Evolutionary conservation across 148 eudicot species (phyloP), one percentile per base, ranked within the genome.

Genomic region (Fallopia convolvulus): DNA sequence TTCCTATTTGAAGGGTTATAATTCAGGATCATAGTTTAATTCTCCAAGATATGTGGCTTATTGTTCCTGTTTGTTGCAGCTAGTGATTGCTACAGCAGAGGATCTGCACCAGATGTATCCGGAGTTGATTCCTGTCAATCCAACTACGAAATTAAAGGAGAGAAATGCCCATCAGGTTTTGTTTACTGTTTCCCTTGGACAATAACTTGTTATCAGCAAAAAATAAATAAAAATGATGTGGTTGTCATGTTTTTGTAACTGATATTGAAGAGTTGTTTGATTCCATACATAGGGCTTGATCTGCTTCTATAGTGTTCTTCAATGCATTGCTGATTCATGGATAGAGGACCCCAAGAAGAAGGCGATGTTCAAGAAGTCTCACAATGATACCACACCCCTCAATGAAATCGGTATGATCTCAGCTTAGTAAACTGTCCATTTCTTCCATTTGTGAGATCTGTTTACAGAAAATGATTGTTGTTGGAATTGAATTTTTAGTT

Each of bases 91-190:
- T 50, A 93, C 99, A 2, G 82, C 89, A 76, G 90, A 93, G 55
- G 99, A 96, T 79, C 83, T 96, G 23, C 93, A 87, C 44, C 81
- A 80, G 78, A 78, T 90, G 87, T 90, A 91, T 85, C 98, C 99
- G 58, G 87, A 89, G 75, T 77, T 88, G 33, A 86, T 89, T 60
- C 82, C 83, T 18, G 74, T 70, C 40, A 74, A 79, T 80, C 85
- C 91, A 30, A 76, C 85, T 33, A 82, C 86, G 81, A 89, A 90
- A 74, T 49, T 84, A 47, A 82, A 91, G 77, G 87, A 89, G 78
- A 85, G 90, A 60, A 79, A 88, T 52, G 84, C 85, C 74, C 81
- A 88, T 53, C 86, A 93, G 99, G 99, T 95, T 76, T 47, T 77
- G 15, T 20, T 63, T 63, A 26, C 40, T 21, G 26, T 58, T 58